Conservation (phyloP, 2,329 filamentous ascomycete species). For the Nemania diffusa region DNA sequence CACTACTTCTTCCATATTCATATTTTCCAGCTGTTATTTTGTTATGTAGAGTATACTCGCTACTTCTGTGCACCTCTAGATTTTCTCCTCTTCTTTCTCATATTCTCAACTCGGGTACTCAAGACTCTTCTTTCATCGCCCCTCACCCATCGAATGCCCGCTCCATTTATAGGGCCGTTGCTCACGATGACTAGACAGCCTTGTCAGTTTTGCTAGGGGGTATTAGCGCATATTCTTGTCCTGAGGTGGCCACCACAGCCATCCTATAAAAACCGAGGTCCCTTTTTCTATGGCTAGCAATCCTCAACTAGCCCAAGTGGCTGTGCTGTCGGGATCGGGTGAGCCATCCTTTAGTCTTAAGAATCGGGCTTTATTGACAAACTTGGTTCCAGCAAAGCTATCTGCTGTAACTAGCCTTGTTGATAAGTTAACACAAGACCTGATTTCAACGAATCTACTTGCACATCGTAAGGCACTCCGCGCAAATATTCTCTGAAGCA, state of each 20-base stretch:
- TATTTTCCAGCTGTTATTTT: neutral
- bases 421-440: slow-evolving; percentile 68
- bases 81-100: neutral
- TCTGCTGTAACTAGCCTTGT: slow-evolving; percentile 74
- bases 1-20: neutral
- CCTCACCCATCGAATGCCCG: neutral
- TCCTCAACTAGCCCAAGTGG: slow-evolving; percentile 31
- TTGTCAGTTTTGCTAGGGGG: slow-evolving; percentile 11
- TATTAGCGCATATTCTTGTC: slow-evolving; percentile 38
- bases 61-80: neutral
- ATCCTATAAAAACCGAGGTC: slow-evolving; percentile 10
- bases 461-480: slow-evolving; percentile 64
- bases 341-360: slow-evolving; percentile 40
- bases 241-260: slow-evolving; percentile 22
- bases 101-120: neutral
- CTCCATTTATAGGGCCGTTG: neutral
- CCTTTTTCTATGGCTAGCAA: slow-evolving; percentile 38
- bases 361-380: slow-evolving; percentile 27
- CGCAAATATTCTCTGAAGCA: neutral
- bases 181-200: slow-evolving; percentile 41
- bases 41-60: neutral
- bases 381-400: slow-evolving; percentile 66
- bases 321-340: slow-evolving; percentile 55
- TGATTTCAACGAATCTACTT: slow-evolving; percentile 67
- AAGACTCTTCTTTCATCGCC: neutral